These are phyloP conservation scores for Penicillium sp. DNA, from an alignment of 2,329 filamentous ascomycete species.

Conservation along the genomic window DNA sequence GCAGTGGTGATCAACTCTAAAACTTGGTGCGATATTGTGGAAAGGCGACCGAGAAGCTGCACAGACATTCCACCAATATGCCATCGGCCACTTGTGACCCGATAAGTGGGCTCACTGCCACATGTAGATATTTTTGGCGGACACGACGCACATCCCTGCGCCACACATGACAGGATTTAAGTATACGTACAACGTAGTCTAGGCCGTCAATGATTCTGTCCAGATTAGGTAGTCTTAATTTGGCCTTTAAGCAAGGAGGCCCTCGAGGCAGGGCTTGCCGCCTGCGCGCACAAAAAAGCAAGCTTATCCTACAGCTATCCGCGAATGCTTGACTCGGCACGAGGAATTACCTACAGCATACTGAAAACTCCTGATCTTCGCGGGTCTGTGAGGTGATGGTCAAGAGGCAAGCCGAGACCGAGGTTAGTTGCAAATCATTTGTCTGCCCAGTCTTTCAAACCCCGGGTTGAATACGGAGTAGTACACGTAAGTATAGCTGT, in stretches of 20 bases:
- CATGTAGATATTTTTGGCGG: neutral
- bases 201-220: neutral
- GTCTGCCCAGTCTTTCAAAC: too few relatives aligned
- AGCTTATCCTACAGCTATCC: neutral
- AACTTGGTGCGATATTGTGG: neutral
- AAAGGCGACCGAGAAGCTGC: neutral
- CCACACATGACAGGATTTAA: neutral
- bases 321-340: neutral
- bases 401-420: neutral
- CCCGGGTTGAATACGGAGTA: too few relatives aligned
- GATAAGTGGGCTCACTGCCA: neutral
- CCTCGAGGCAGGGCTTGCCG: neutral
- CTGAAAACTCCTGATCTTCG: neutral
- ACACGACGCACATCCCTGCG: neutral
- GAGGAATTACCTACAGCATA: neutral
- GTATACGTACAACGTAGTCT: neutral
- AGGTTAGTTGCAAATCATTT: neutral
- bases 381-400: neutral
- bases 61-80: neutral
- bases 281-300: neutral
- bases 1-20: neutral
- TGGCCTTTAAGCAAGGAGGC: neutral
- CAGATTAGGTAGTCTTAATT: too few relatives aligned
- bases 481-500: neutral
- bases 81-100: neutral